phyloP scores from a whole-genome alignment of 2,329 filamentous ascomycete genomes.

The Sodiomyces alkalinus region DNA sequence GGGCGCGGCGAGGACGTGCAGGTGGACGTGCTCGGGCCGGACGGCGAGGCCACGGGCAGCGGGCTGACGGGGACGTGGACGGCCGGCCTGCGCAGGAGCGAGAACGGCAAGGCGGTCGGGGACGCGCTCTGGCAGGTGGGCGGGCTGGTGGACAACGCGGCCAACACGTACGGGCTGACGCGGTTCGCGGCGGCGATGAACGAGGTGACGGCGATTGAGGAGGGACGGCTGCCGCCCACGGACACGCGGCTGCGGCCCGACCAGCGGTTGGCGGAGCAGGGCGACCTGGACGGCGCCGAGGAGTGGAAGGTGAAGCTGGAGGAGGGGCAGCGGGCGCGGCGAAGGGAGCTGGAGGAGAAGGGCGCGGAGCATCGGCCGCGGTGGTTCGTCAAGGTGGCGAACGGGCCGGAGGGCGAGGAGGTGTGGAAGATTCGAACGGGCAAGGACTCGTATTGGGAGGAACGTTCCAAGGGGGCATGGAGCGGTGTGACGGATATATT shows the following conservation, averaged over 20 bases:
- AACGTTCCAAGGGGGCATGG: constrained; percentile 57
- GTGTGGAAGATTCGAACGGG: constrained; percentile 64
- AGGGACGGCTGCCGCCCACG: constrained; percentile 59
- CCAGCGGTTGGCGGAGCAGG: constrained; percentile 70
- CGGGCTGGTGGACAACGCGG: constrained; percentile 60
- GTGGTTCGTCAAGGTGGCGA: constrained; percentile 70
- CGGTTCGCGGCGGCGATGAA: constrained; percentile 76
- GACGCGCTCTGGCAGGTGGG: constrained; percentile 68
- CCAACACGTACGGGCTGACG: constrained; percentile 77
- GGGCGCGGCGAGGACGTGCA: constrained; percentile 82
- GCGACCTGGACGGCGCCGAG: constrained; percentile 73
- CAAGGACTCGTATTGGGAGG: constrained; percentile 89
- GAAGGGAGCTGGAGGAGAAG: constrained; percentile 59
- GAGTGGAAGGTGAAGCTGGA: constrained; percentile 69
- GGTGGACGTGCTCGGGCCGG: constrained; percentile 54
- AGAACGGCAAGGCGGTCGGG: constrained; percentile 43
- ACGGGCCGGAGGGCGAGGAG: constrained; percentile 44
- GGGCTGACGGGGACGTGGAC: constrained; percentile 81
- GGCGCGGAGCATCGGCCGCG: constrained; percentile 59
- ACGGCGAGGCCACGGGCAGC: constrained; percentile 49
- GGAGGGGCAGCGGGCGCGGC: constrained; percentile 63
- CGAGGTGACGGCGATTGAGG: constrained; percentile 70
- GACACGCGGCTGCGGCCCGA: constrained; percentile 78
- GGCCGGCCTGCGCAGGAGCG: constrained; percentile 48
- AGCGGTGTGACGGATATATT: constrained; percentile 37